Conservation (phyloP, 129 eudicot genomes). For the Ambrosia trifida region DNA sequence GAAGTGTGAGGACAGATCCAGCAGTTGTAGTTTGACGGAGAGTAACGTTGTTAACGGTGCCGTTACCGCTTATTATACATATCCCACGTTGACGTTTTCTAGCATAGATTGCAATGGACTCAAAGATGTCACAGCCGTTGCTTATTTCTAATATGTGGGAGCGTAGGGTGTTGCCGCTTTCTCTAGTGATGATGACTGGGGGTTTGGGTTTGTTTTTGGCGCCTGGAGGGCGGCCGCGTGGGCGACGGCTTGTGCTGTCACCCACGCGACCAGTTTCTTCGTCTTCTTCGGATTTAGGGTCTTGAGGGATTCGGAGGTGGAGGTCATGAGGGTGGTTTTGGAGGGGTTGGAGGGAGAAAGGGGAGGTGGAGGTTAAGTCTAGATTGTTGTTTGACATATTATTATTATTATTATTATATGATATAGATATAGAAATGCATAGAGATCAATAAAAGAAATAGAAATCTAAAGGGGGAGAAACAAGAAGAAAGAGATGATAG, state of each 20-base stretch:
- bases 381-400: constrained; percentile 61
- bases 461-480: constrained; percentile 42
- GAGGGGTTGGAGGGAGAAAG: constrained; percentile 43
- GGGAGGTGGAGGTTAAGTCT: constrained; percentile 72
- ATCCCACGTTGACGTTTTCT: constrained; percentile 68
- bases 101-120: constrained; percentile 62
- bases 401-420: not conserved
- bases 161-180: constrained; percentile 80
- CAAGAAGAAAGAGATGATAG: constrained; percentile 34
- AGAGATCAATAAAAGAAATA: constrained; percentile 19
- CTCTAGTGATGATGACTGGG: constrained; percentile 75
- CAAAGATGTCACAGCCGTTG: constrained; percentile 72
- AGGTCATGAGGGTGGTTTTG: constrained; percentile 61
- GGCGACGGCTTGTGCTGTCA: constrained; percentile 50
- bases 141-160: constrained; percentile 76
- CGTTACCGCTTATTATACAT: constrained; percentile 68
- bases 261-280: constrained; percentile 47
- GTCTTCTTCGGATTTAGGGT: constrained; percentile 41
- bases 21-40: constrained; percentile 72
- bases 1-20: constrained; percentile 65
- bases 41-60: constrained; percentile 74
- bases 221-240: constrained; percentile 79
- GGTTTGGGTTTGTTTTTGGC: constrained; percentile 89
- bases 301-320: constrained; percentile 61
- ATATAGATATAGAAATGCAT: not conserved